Conservation (phyloP, 2,329 filamentous ascomycete genomes). For the Botryosphaeria dothidea region DNA sequence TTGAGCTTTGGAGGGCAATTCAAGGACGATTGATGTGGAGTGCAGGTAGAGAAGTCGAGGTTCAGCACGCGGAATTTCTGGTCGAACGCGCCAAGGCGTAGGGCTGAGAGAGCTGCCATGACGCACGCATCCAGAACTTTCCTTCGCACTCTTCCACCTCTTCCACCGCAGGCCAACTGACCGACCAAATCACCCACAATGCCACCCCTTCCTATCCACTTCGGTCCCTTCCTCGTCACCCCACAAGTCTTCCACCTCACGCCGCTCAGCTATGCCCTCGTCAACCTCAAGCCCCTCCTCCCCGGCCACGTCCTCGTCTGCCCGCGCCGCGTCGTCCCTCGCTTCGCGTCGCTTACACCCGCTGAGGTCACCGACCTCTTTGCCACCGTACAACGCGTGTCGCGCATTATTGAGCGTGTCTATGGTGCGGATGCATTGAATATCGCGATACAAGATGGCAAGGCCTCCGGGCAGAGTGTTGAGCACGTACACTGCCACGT, state of each 20-base stretch:
- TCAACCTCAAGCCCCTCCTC: slow-evolving; percentile 93
- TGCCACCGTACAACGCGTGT: slow-evolving; percentile 78
- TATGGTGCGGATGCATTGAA: slow-evolving; percentile 76
- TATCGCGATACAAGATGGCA: slow-evolving; percentile 91
- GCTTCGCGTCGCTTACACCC: slow-evolving; percentile 71
- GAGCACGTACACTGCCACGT: slow-evolving; percentile 92
- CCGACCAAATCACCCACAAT: slow-evolving; percentile 27
- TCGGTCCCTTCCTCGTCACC: slow-evolving; percentile 76
- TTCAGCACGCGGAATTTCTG: neutral
- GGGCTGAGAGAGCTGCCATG: neutral
- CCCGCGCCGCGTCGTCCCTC: slow-evolving; percentile 67
- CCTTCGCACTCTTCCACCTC: neutral
- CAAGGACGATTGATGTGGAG: neutral
- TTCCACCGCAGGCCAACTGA: slow-evolving; percentile 18
- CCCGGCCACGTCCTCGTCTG: slow-evolving; percentile 93
- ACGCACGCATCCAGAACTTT: neutral
- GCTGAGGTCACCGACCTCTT: slow-evolving; percentile 84
- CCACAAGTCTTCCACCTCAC: slow-evolving; percentile 87
- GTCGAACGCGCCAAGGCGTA: neutral
- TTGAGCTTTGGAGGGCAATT: neutral
- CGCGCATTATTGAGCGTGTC: slow-evolving; percentile 68
- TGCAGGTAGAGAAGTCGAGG: neutral
- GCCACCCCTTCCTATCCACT: slow-evolving; percentile 54
- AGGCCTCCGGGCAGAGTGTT: slow-evolving; percentile 89
- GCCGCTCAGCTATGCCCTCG: slow-evolving; percentile 77